A percentile compares a stretch with the other conserved stretches of the same genome.
Conservation (phyloP, 345 rosid genomes). For the Acer campestre region DNA sequence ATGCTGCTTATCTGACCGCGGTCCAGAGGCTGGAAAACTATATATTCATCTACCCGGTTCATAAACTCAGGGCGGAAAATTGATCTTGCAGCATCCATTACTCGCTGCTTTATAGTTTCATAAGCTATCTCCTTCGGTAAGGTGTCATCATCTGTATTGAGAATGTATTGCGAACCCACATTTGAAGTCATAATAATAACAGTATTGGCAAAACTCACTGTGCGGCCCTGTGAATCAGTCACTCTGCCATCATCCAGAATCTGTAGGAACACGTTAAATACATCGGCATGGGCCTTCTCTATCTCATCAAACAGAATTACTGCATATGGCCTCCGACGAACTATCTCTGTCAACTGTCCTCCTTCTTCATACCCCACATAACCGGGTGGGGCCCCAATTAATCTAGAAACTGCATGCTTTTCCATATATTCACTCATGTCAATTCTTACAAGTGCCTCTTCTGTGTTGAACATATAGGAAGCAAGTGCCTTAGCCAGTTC, state of each 20-base stretch:
- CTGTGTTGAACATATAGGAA: conserved; percentile 89
- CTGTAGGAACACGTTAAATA: conserved; percentile 95
- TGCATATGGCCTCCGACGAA: conserved; percentile 92
- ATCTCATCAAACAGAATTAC: conserved; percentile 98
- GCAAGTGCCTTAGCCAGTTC: conserved; percentile 96
- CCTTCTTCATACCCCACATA: conserved; percentile 99
- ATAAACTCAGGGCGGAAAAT: conserved; percentile 96
- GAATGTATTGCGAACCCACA: conserved; percentile 89
- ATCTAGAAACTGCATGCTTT: conserved; percentile 95
- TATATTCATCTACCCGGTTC: conserved; percentile 97
- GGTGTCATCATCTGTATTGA: conserved; percentile 59
- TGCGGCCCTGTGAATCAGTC: conserved; percentile 96
- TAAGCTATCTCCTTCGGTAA: conserved; percentile 60
- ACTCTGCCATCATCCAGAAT: conserved; percentile 97
- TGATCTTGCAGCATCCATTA: conserved; percentile 97
- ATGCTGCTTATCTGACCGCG: conserved; percentile 78
- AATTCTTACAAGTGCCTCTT: conserved; percentile 91
- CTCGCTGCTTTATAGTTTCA: conserved; percentile 78
- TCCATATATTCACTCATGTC: conserved; percentile 99
- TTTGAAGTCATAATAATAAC: conserved; percentile 95
- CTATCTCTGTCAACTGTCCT: conserved; percentile 91
- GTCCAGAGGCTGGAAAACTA: conserved; percentile 96
- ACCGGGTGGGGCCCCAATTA: conserved; percentile 99
- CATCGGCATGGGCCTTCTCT: conserved; percentile 95
- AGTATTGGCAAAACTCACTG: conserved; percentile 91